These are phyloP conservation scores for Mrakia blollopis DNA, from an alignment of 768 basidiomycete species.

Conservation along the genomic window DNA sequence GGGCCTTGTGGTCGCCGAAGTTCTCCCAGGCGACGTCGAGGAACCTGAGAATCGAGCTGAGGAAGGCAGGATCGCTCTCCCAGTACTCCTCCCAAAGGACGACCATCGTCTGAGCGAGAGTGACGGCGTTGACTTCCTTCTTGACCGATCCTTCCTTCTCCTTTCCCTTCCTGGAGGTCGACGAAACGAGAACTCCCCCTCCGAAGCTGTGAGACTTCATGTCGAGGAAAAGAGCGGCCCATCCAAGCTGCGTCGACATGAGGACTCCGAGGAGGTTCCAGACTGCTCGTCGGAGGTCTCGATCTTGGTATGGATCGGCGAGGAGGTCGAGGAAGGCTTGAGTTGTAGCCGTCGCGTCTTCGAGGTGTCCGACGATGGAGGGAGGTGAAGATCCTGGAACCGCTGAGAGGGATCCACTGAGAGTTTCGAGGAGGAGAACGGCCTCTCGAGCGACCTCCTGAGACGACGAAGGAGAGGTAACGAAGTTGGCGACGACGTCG, in stretches of 20 bases:
- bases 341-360: constrained; percentile 51
- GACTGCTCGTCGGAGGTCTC: constrained; percentile 16
- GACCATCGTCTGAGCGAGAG: constrained; percentile 48
- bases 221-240: constrained; percentile 25
- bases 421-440: constrained; percentile 59
- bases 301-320: constrained; percentile 15
- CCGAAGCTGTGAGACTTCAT: constrained; percentile 18
- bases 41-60: constrained; percentile 70
- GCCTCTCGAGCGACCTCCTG: constrained; percentile 60
- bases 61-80: constrained; percentile 68
- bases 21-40: constrained; percentile 74
- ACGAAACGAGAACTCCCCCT: background rate
- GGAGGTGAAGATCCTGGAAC: constrained; percentile 46
- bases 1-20: constrained; percentile 64
- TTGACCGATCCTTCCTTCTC: background rate
- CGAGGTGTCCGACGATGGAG: constrained; percentile 71
- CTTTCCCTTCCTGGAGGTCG: constrained; percentile 5
- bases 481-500: constrained; percentile 65
- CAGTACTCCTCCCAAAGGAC: constrained; percentile 68
- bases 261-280: constrained; percentile 19
- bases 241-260: constrained; percentile 22
- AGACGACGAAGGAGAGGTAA: constrained; percentile 62
- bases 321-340: constrained; percentile 19
- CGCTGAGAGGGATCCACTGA: constrained; percentile 62
- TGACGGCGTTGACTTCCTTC: constrained; percentile 40